Evolutionary conservation across 2,329 filamentous ascomycete species (phyloP), one percentile per base, ranked within the genome.

Genomic region (Amauroascus niger): DNA sequence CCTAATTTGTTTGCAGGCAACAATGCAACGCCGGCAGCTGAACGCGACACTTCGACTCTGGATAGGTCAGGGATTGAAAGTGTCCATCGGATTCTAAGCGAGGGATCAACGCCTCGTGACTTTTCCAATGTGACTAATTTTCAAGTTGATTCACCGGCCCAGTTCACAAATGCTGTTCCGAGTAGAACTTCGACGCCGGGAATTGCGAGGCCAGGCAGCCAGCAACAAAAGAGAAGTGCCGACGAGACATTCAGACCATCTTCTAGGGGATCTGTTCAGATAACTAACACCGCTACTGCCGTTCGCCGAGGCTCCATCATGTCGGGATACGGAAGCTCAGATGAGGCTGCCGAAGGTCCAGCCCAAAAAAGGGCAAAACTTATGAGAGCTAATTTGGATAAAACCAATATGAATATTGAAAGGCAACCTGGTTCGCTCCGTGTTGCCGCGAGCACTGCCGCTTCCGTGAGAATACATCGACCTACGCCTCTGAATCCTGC

Each of bases 381-480:
- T 22, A 88, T 82, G 18, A 80, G 84, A 64, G 80, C 84, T 11
- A 81, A 86, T 58, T 82, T 82, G n/a, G 82, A 83, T 49, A 84
- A 81, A 60, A 80, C 67, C 78, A 57, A 81, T 80, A 20, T 86
- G 60, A 75, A 75, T 54, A 75, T 96, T 62, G 86, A 84, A 49
- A 78, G 80, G 37, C 83, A 82, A 28, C 80, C 83, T 8, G 88
- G 93, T 47, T 94, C 88, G 2, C 75, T 97, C 24, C 81, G 90
- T 47, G 88, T 95, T n/a, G 84, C 87, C 56, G 91, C 91, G 45
- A 95, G 88, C 66, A 95, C 87, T 14, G 86, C 90, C 43, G 88
- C 88, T 40, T 95, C 90, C 4, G 77, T 97, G 55, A 86, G 91
- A 41, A 84, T 84, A 46, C 86, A 95, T 67, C 81, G 89, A 43